Evolutionary conservation across 2,329 filamentous ascomycete genomes (phyloP).

Genomic region (Fusarium papillatum): DNA sequence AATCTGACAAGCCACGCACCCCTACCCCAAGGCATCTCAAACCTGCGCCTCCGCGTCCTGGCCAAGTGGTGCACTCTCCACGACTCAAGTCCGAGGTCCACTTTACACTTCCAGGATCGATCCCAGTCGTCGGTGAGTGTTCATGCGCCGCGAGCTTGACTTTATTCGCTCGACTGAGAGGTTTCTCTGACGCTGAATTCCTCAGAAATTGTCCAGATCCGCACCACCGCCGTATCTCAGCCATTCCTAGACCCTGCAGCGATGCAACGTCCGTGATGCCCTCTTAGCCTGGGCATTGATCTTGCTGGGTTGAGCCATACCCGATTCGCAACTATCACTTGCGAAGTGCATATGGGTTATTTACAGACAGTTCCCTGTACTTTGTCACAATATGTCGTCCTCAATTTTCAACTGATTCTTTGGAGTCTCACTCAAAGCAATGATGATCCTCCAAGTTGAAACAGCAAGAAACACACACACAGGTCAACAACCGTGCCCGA

Average conservation of each 20-base stretch:
- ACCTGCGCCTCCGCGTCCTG: conserved; percentile 38
- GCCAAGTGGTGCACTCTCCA: conserved; percentile 42
- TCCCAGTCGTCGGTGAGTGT: conserved; percentile 43
- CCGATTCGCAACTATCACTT: conserved; percentile 6
- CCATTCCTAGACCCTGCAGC: conserved; percentile 52
- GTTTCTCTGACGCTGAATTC: conserved; percentile 5
- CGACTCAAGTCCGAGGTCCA: conserved; percentile 44
- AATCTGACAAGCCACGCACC: conserved; percentile 20
- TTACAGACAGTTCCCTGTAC: neutral
- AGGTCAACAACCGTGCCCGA: neutral
- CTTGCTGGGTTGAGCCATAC: neutral
- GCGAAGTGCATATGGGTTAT: neutral
- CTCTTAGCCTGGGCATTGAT: neutral
- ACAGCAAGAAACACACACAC: neutral
- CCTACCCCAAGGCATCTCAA: conserved; percentile 43
- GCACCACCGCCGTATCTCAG: conserved; percentile 46
- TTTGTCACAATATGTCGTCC: neutral
- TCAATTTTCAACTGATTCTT: neutral
- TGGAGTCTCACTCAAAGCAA: neutral
- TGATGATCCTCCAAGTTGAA: neutral
- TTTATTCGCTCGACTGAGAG: neutral
- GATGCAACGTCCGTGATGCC: conserved; percentile 31
- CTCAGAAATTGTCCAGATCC: conserved; percentile 45
- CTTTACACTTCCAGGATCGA: conserved; percentile 45
- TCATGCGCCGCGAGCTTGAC: neutral